Evolutionary conservation across 768 basidiomycete species (phyloP), one percentile per base, ranked within the genome.

Genomic region (Tricholoma flavovirens): DNA sequence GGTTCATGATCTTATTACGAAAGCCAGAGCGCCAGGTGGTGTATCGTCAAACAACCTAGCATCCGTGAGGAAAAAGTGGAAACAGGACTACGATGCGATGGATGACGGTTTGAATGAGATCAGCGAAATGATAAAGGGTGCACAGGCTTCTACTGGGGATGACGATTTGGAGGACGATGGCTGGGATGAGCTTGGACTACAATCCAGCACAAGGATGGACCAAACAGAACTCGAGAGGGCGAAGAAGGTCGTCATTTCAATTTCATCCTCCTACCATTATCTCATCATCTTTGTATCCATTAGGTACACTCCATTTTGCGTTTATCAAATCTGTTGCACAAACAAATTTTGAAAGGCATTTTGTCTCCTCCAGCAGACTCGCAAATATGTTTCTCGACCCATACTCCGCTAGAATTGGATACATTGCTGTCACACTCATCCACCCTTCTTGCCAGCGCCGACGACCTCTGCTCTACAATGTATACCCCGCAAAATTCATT

Each of bases 401-500:
- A 51, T 51, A 9, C 55, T 60, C 61, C 73, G 14, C 43, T 67
- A 1, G 60, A 67, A 17, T 69, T 87, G n/a, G 86, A 88, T 62
- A 53, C 62, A 19, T 72, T 91, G 5, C 75, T 79, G 14, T 36
- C 64, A 2, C 71, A 71, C 8, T 90, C 87, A 2, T 72, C 78
- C 29, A 63, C 68, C 6, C 73, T 88, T 19, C 73, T 86, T 15
- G 66, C 76, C 49, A 75, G 79, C 3, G 75, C 80, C 4, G 89
- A 91, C 64, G 86, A 91, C 38, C 71, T 90, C 53, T 77, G 86
- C 19, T 76, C 85, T n/a, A 71, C 83, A 2, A 70, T 88, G 38
- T 87, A 90, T 64, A 59, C 79, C 0, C 86, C 87, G 4, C 88
- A 90, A 62, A 75, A 83, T 55, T 64, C 67, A 0, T 62, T 63